Base-by-base conservation (phyloP, 2,329 filamentous ascomycete genomes). In the Colletotrichum sp. region DNA sequence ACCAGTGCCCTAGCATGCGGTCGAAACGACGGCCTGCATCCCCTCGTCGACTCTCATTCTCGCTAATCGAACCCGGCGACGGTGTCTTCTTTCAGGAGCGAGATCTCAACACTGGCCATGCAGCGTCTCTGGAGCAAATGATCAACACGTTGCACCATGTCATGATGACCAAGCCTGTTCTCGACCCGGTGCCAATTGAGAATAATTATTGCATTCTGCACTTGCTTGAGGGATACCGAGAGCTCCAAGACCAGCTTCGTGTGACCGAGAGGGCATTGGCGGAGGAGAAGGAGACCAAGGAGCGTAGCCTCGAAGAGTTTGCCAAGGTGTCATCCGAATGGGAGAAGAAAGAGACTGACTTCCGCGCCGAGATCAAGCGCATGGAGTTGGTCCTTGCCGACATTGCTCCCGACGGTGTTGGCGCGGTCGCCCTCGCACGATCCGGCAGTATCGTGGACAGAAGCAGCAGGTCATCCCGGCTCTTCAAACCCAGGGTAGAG, bases 101-200 rank as follows among this genome's bases (percentile, higher is more conserved):
- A 28, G 80, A 83, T 18, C 66, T 78, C 24, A 75, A 80, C 24
- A 75, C 80, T 4, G 85, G 84, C 81, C 83, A 86, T 66, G 85
- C 83, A n/a, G 87, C 87, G 8, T 86, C 83, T 9, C 68, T 88
- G 43, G 80, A 85, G 55, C 85, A 87, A 78, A 85, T 89, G 80
- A 82, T 85, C 18, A 87, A 89, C 74, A 79, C 84, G 1, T 79
- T 89, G n/a, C 84, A 85, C 58, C 83, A 84, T 7, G 80, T 78
- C 10, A 81, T 88, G 78, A 87, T 89, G 84, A 82, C 82, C 26
- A 83, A 80, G 61, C 79, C 81, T 10, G 76, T 81, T 24, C 71
- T 83, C 5, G 78, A 81, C 8, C 82, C 85, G 2, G 80, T 89
- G 3, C 84, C 87, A 1, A 68, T 83, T 6, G 83, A 85, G 48